A percentile compares a stretch with the other conserved stretches of the same genome.
phyloP scores from a whole-genome alignment of 2,329 filamentous ascomycete species.

The Aspergillus floridensis region DNA sequence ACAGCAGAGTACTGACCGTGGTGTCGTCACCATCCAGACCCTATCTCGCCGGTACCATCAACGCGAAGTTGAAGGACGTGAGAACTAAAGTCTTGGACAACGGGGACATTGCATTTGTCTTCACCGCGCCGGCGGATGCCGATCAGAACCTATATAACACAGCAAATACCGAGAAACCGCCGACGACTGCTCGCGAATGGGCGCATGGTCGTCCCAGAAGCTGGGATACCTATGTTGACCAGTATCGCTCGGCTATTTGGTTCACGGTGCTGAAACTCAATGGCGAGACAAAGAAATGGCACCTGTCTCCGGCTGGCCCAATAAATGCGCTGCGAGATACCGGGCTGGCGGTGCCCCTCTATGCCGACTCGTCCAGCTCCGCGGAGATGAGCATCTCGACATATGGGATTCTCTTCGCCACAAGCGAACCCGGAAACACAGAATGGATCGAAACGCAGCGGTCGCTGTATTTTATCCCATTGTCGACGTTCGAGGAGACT shows the following conservation, averaged over 20 bases:
- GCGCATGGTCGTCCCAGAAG: not conserved
- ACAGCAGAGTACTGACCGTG: too few relatives aligned
- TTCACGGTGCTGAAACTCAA: slow-evolving; percentile 1
- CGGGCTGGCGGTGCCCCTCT: not conserved
- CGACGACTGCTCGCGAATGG: slow-evolving; percentile 1
- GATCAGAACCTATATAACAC: not conserved
- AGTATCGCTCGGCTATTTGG: slow-evolving; percentile 2
- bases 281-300: not conserved
- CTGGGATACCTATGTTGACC: not conserved
- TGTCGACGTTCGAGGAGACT: slow-evolving; percentile 4
- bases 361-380: not conserved
- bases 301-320: not conserved
- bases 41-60: not conserved
- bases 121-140: not conserved
- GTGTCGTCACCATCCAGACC: not conserved
- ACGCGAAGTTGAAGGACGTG: not conserved
- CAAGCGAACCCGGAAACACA: not conserved
- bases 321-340: slow-evolving; percentile 1
- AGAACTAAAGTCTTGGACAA: not conserved
- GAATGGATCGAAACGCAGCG: not conserved
- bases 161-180: not conserved
- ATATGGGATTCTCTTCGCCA: not conserved
- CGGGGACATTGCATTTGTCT: slow-evolving; percentile 1
- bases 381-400: not conserved
- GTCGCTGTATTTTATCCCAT: not conserved